A percentile compares a stretch with the other conserved stretches of the same genome.
phyloP scores from a whole-genome alignment of 805 yeast species.

The Torulaspora quercuum region DNA sequence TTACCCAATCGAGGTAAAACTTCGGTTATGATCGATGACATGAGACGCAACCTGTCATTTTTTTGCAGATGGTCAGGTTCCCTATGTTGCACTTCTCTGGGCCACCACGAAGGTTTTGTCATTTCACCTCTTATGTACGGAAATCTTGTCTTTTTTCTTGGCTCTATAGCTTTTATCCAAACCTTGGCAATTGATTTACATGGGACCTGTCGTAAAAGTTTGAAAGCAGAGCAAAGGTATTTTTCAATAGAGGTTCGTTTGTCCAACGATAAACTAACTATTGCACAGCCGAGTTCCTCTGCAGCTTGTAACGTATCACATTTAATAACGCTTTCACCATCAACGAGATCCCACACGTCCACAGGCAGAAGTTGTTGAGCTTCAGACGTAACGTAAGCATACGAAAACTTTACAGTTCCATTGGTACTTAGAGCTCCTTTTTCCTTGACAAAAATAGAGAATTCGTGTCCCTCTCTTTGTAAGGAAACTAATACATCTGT shows the following conservation, averaged over 20 bases:
- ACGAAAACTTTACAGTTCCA: slow-evolving; percentile 5
- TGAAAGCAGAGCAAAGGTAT: slow-evolving; percentile 31
- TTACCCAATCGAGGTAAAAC: slow-evolving; percentile 20
- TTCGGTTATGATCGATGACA: slow-evolving; percentile 40
- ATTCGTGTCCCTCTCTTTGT: slow-evolving; percentile 16
- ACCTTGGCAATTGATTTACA: slow-evolving; percentile 63
- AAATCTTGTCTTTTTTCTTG: slow-evolving; percentile 56
- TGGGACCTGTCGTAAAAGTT: slow-evolving; percentile 46
- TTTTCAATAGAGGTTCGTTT: slow-evolving; percentile 8
- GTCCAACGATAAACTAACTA: slow-evolving; percentile 8
- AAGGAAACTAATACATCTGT: slow-evolving; percentile 11
- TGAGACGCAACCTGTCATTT: slow-evolving; percentile 49
- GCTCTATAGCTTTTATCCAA: slow-evolving; percentile 66
- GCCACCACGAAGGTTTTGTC: slow-evolving; percentile 72
- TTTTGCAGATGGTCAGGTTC: slow-evolving; percentile 75
- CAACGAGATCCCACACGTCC: slow-evolving; percentile 16
- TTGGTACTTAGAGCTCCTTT: background rate
- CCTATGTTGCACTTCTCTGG: slow-evolving; percentile 50
- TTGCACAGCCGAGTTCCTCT: slow-evolving; percentile 3
- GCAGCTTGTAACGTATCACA: slow-evolving; percentile 3
- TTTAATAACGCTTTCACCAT: slow-evolving; percentile 11
- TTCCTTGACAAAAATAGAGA: slow-evolving; percentile 17
- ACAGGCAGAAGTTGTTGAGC: slow-evolving; percentile 12
- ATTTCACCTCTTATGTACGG: slow-evolving; percentile 57
- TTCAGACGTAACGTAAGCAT: slow-evolving; percentile 13